These are phyloP conservation scores for Helicostylum pulchrum DNA, from an alignment of 192 early-diverging fungal genomes.

Conservation along the genomic window DNA sequence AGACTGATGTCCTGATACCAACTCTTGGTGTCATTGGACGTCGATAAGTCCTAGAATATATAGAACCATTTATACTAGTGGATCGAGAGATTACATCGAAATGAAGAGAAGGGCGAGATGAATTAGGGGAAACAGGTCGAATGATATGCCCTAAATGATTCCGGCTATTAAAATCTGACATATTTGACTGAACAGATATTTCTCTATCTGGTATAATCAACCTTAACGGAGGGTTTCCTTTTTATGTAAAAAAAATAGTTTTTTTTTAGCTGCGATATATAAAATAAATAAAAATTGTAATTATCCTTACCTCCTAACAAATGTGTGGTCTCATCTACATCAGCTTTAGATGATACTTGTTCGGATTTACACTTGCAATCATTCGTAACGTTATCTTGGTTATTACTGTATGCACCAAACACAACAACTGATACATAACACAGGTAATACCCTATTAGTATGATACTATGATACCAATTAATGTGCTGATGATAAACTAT, in stretches of 20 bases:
- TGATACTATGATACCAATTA: conserved; percentile 45
- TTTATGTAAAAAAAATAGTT: not conserved
- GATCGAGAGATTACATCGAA: conserved; percentile 12
- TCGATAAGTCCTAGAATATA: conserved; percentile 12
- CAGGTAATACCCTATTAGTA: conserved; percentile 55
- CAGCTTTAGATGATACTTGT: not conserved
- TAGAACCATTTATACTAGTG: conserved; percentile 15
- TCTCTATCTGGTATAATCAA: conserved; percentile 14
- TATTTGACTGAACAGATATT: conserved; percentile 1
- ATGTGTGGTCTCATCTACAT: not conserved
- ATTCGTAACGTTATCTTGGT: not conserved
- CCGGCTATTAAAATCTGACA: conserved; percentile 8
- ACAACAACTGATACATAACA: conserved; percentile 60
- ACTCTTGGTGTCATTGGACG: conserved; percentile 28
- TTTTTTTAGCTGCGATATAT: not conserved
- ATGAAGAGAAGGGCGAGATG: not conserved
- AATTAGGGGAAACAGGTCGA: conserved; percentile 25
- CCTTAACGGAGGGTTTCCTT: not conserved
- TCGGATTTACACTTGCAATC: too few relatives aligned
- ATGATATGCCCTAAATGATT: conserved; percentile 19
- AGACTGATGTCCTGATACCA: conserved; percentile 45
- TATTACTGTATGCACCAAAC: conserved; percentile 6
- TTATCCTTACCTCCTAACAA: not conserved
- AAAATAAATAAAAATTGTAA: too few relatives aligned
- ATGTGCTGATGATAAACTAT: conserved; percentile 54